A percentile compares a stretch with the other conserved stretches of the same genome.
Evolutionary conservation across 2,329 filamentous ascomycete species (phyloP).

Genomic region (Albifimbria verrucaria): DNA sequence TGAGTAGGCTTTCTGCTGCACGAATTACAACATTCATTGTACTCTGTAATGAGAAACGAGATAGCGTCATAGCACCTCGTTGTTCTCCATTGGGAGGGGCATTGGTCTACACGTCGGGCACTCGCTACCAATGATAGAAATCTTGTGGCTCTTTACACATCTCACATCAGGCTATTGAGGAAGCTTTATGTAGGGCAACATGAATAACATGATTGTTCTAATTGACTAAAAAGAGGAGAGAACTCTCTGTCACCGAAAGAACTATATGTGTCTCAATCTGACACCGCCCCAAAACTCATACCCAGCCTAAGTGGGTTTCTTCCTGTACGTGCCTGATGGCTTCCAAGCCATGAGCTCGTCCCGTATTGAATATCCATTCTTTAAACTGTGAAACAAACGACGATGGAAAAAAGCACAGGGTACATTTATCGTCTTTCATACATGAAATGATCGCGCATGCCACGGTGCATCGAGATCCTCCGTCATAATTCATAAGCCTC

Average conservation of each 20-base stretch:
- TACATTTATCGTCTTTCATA: slow-evolving; percentile 18
- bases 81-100: no score
- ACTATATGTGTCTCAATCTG: neutral
- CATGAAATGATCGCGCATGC: slow-evolving; percentile 14
- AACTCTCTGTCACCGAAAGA: neutral
- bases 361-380: slow-evolving; percentile 7
- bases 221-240: neutral
- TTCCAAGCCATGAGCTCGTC: slow-evolving; percentile 4
- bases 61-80: no score
- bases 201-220: neutral
- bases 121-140: no score
- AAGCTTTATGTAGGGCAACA: no score
- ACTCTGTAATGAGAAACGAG: no score
- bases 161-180: no score
- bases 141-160: no score
- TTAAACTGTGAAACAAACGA: slow-evolving; percentile 10
- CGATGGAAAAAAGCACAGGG: slow-evolving; percentile 9
- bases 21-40: no score
- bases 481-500: slow-evolving; percentile 16
- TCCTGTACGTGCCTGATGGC: no score
- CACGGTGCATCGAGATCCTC: slow-evolving; percentile 13
- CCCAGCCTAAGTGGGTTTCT: no score
- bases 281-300: neutral
- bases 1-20: no score
- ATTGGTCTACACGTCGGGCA: no score